Evolutionary conservation across 768 basidiomycete genomes (phyloP), one percentile per base, ranked within the genome.

Genomic region (Mycena epipterygia): DNA sequence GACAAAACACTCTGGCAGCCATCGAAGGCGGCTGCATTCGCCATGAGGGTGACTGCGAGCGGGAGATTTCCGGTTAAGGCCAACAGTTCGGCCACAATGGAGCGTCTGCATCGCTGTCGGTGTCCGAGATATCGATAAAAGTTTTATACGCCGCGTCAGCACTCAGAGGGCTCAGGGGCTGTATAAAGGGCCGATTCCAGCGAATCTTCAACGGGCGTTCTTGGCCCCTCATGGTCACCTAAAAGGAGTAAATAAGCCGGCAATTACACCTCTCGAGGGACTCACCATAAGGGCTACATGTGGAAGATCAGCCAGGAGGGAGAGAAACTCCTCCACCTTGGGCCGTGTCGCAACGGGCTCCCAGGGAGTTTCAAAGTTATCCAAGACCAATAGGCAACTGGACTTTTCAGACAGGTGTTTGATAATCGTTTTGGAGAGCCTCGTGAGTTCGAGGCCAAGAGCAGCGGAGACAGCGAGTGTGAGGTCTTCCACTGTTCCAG

Each of bases 251-350:
- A 56, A 66, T 3, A 66, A 23, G 16, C 49, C 29, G n/a, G 55
- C 39, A 23, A 58, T 30, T 55, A 39, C 2, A 44, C 39, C 29
- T 58, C 9, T 8, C 37, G 37, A 37, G 35, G 42, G 19, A 33
- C 44, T 44, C 46, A 66, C 64, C 56, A 66, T 29, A n/a, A 66
- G 55, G 1, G 44, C 48, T 19, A 66, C 33, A 49, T 66, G 55
- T 0, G 55, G 19, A 8, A 66, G 9, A 41, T 33, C 56, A 5
- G n/a, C 56, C 3, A n/a, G n/a, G 58, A 48, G 2, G 13, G 55
- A 39, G 37, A 66, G 44, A 35, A 66, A 66, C 2, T 48, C 44
- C 41, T 66, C 64, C 2, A 58, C 44, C n/a, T 37, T 49, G 64
- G 53, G 37, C 5, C 64, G 64, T 16, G 29, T 32, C 35, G 27